Evolutionary conservation across 257 asterid genomes (phyloP).

Genomic region (Fraxinus americana): DNA sequence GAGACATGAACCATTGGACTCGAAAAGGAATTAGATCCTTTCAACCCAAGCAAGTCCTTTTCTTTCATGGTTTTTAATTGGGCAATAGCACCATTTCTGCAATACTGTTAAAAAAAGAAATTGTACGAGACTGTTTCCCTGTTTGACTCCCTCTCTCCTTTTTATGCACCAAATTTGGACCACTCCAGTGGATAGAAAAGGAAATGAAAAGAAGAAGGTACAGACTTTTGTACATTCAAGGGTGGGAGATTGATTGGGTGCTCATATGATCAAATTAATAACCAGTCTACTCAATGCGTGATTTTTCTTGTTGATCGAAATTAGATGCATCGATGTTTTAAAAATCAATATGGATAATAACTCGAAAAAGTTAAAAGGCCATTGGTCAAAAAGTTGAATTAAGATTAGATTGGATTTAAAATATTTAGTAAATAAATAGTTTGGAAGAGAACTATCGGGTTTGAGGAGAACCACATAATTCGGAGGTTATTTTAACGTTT

Average conservation of each 20-base stretch:
- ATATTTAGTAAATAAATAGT: too few relatives aligned
- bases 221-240: not conserved
- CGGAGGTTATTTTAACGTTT: too few relatives aligned
- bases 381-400: too few relatives aligned
- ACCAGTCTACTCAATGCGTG: too few relatives aligned
- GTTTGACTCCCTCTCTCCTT: not conserved
- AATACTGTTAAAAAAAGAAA: slow-evolving; percentile 24
- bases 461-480: too few relatives aligned
- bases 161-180: slow-evolving; percentile 10
- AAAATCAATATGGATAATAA: too few relatives aligned
- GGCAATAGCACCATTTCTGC: slow-evolving; percentile 18
- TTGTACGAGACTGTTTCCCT: not conserved
- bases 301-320: too few relatives aligned
- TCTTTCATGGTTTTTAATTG: slow-evolving; percentile 7
- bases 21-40: slow-evolving; percentile 16
- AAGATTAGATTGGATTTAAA: too few relatives aligned
- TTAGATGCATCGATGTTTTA: not conserved
- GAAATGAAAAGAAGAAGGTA: not conserved
- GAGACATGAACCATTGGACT: slow-evolving; percentile 30
- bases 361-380: too few relatives aligned
- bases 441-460: too few relatives aligned
- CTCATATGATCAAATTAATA: not conserved
- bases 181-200: not conserved
- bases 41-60: slow-evolving; percentile 33
- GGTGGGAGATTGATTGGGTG: not conserved